Evolutionary conservation across 495 filamentous ascomycete genomes (phyloP).

Genomic region (Geoglossum glabrum): DNA sequence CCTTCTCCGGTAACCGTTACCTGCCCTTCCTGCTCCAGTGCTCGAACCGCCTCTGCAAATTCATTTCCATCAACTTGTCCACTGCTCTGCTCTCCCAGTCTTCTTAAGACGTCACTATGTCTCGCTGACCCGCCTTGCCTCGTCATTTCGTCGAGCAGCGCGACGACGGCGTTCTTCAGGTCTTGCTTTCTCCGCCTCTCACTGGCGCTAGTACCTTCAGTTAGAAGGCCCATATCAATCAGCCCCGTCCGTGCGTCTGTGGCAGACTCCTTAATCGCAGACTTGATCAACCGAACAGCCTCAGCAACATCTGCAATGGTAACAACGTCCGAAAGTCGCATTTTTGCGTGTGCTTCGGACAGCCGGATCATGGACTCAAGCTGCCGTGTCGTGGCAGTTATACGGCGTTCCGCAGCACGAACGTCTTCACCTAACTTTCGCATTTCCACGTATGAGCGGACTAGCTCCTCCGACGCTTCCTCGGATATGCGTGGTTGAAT

Average conservation of each 20-base stretch:
- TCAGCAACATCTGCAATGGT: slow-evolving; percentile 71
- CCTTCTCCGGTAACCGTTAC: slow-evolving; percentile 75
- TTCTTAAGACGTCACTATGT: slow-evolving; percentile 53
- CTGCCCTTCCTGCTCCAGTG: slow-evolving; percentile 65
- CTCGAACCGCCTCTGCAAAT: slow-evolving; percentile 59
- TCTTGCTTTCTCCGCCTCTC: slow-evolving; percentile 67
- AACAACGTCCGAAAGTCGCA: slow-evolving; percentile 63
- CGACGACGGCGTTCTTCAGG: slow-evolving; percentile 59
- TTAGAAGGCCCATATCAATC: slow-evolving; percentile 91
- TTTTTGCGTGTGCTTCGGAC: slow-evolving; percentile 89
- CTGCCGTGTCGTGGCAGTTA: slow-evolving; percentile 91
- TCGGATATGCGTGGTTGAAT: slow-evolving; percentile 63
- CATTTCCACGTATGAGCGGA: slow-evolving; percentile 83
- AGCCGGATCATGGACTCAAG: slow-evolving; percentile 95
- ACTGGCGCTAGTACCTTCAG: slow-evolving; percentile 69
- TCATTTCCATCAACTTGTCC: slow-evolving; percentile 52
- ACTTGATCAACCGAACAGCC: slow-evolving; percentile 78
- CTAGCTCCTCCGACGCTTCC: slow-evolving; percentile 59
- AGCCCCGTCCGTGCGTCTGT: slow-evolving; percentile 80
- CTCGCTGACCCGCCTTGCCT: slow-evolving; percentile 42
- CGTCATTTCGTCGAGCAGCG: slow-evolving; percentile 57
- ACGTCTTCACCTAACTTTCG: slow-evolving; percentile 90
- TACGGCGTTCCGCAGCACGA: slow-evolving; percentile 77
- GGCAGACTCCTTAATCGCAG: slow-evolving; percentile 88
- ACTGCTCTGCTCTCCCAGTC: slow-evolving; percentile 54